These are phyloP conservation scores for Rosa persica DNA, from an alignment of 306 rosid genomes.

Conservation along the genomic window DNA sequence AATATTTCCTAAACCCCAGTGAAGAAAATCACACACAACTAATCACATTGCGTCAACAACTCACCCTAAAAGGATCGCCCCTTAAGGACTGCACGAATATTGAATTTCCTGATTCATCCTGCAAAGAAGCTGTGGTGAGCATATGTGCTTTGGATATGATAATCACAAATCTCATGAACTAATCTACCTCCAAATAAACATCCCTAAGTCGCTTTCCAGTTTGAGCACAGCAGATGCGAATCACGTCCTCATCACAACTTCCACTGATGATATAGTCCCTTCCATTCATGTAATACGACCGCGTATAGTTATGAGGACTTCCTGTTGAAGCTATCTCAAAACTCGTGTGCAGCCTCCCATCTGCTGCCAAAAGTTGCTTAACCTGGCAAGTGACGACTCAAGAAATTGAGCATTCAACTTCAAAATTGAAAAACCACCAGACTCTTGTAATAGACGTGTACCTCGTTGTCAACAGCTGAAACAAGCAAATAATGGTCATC, in stretches of 20 bases:
- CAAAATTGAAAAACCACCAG: constrained; percentile 5
- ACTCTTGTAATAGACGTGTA: constrained; percentile 17
- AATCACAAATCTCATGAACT: constrained; percentile 15
- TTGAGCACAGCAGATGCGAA: constrained; percentile 70
- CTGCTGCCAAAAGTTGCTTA: constrained; percentile 64
- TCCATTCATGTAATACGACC: constrained; percentile 82
- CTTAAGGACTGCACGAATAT: constrained; percentile 80
- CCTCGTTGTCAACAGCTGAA: constrained; percentile 84
- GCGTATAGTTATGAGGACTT: constrained; percentile 75
- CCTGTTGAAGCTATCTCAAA: constrained; percentile 69
- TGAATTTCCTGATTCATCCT: constrained; percentile 65
- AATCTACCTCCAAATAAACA: constrained; percentile 62
- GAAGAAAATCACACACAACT: constrained; percentile 9
- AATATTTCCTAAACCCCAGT: background rate
- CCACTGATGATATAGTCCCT: constrained; percentile 79
- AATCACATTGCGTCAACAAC: constrained; percentile 19
- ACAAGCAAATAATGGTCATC: constrained; percentile 70
- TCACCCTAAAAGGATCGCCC: constrained; percentile 80
- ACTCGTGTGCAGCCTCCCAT: constrained; percentile 74
- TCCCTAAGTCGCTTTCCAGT: constrained; percentile 78
- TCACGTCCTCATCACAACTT: constrained; percentile 73
- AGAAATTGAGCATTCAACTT: constrained; percentile 28
- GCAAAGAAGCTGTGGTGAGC: constrained; percentile 16
- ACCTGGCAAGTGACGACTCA: constrained; percentile 43
- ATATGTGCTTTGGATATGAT: background rate